Conservation (phyloP, 768 basidiomycete species). For the Rhizopogon sp. region DNA sequence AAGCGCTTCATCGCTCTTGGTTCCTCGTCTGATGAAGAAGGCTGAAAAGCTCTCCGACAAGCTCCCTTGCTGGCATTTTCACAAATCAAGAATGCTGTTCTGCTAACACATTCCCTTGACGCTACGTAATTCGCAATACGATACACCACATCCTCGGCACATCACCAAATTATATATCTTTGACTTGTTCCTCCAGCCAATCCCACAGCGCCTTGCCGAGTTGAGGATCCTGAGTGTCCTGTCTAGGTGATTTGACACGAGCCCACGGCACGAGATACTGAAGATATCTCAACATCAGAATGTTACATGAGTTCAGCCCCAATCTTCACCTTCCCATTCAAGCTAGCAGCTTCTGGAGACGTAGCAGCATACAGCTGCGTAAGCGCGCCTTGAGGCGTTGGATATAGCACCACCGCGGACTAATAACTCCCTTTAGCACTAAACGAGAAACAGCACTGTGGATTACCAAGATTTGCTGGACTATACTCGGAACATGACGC, state of each 20-base stretch:
- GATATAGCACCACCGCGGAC: constrained; percentile 20
- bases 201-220: constrained; percentile 36
- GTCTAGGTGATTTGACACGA: constrained; percentile 20
- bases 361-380: constrained; percentile 42
- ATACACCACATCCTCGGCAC: background rate
- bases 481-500: constrained; percentile 15
- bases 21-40: constrained; percentile 28
- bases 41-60: background rate
- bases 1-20: constrained; percentile 24
- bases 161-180: constrained; percentile 7
- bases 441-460: background rate
- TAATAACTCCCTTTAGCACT: constrained; percentile 3
- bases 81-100: background rate
- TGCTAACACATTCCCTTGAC: background rate
- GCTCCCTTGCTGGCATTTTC: background rate
- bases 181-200: constrained; percentile 44
- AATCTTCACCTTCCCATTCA: constrained; percentile 37
- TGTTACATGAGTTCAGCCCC: too few species aligned
- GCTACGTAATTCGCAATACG: constrained; percentile 2
- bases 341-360: constrained; percentile 29
- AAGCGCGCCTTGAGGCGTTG: constrained; percentile 32
- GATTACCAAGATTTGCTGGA: constrained; percentile 11
- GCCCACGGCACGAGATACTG: constrained; percentile 47
- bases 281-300: constrained; percentile 2
- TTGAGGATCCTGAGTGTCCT: constrained; percentile 27